Conservation (phyloP, 140 eudicot species). For the Stevia rebaudiana region DNA sequence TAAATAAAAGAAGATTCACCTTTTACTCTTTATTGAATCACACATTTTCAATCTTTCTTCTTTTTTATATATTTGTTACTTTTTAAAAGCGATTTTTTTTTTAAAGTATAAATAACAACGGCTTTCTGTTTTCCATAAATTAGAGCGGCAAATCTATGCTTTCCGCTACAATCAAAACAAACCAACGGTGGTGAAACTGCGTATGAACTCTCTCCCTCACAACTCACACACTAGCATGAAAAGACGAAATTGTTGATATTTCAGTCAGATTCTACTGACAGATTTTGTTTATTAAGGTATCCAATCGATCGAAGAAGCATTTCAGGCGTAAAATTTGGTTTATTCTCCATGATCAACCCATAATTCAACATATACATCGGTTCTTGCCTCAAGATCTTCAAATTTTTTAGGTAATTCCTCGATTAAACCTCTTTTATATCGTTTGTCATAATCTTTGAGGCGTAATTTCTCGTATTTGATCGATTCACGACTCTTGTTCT, state of each 20-base stretch:
- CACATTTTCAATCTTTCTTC: no score
- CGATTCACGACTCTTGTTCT: not conserved
- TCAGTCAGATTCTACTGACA: conserved; percentile 15
- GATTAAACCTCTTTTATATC: not conserved
- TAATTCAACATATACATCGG: conserved; percentile 6
- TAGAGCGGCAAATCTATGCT: no score
- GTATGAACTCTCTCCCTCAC: no score
- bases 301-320: conserved; percentile 11
- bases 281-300: not conserved
- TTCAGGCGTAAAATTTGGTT: not conserved
- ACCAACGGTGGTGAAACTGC: no score
- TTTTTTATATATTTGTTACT: no score
- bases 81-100: no score
- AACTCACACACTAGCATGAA: no score
- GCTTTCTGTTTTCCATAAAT: no score
- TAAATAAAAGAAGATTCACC: no score
- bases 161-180: no score
- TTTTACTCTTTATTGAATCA: no score
- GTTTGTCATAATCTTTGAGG: not conserved
- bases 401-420: conserved; percentile 6
- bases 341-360: conserved; percentile 9
- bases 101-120: no score
- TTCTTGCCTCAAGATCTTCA: conserved; percentile 26
- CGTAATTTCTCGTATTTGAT: conserved; percentile 3
- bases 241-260: not conserved